phyloP scores from a whole-genome alignment of 2,329 filamentous ascomycete species.

The Apiospora marii region DNA sequence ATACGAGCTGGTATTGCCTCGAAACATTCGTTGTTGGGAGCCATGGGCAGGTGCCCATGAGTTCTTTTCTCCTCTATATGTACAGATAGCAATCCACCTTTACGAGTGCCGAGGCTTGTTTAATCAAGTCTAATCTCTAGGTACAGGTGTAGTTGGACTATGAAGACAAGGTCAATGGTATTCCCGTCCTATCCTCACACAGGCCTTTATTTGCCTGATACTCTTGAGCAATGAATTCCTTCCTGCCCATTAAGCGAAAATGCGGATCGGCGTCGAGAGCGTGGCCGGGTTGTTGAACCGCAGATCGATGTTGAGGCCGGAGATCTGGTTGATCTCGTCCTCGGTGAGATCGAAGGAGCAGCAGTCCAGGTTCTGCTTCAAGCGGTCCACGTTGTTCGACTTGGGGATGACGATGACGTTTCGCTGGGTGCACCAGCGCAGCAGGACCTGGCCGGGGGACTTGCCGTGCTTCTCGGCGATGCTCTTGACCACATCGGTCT shows the following conservation, averaged over 20 bases:
- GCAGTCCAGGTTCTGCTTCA: constrained; percentile 63
- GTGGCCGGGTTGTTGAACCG: constrained; percentile 63
- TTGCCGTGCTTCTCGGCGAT: constrained; percentile 63
- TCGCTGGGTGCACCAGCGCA: constrained; percentile 72
- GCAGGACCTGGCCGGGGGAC: constrained; percentile 69
- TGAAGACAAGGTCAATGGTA: not conserved
- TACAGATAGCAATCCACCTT: not conserved
- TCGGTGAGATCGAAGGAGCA: constrained; percentile 59
- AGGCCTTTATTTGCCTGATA: not conserved
- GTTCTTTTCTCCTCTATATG: not conserved
- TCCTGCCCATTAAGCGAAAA: constrained; percentile 39
- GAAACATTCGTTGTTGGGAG: not conserved
- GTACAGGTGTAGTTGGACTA: not conserved
- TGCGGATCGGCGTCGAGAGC: constrained; percentile 37
- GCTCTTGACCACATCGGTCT: constrained; percentile 53
- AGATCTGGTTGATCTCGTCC: constrained; percentile 63
- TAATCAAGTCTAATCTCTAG: not conserved
- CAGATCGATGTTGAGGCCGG: constrained; percentile 55
- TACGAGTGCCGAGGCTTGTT: not conserved
- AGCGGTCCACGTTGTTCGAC: constrained; percentile 59
- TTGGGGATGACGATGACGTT: constrained; percentile 69
- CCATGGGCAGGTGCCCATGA: not conserved
- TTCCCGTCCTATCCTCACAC: not conserved
- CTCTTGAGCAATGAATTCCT: not conserved
- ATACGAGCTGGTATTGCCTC: not conserved